Evolutionary conservation across 176 grass and related monocot genomes (phyloP).

Genomic region (Phragmites australis): DNA sequence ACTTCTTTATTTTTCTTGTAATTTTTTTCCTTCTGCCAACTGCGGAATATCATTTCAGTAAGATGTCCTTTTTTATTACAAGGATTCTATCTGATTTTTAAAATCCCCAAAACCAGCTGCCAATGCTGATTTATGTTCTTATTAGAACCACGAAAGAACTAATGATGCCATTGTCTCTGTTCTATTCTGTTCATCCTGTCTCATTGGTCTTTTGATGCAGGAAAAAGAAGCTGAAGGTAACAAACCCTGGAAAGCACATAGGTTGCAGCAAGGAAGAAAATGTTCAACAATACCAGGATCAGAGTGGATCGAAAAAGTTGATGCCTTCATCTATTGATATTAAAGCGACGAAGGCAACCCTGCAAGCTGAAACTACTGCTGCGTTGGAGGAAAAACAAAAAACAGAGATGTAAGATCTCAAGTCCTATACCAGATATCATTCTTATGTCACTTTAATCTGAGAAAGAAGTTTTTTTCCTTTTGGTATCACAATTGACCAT

Average conservation of each 20-base stretch:
- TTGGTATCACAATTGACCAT: background rate
- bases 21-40: slow-evolving; percentile 8
- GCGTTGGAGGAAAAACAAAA: slow-evolving; percentile 28
- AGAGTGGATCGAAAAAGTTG: slow-evolving; percentile 13
- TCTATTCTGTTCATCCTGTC: slow-evolving; percentile 17
- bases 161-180: background rate
- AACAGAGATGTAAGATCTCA: slow-evolving; percentile 13
- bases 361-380: slow-evolving; percentile 30
- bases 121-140: background rate
- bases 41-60: background rate
- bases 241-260: slow-evolving; percentile 3
- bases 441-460: background rate
- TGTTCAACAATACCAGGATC: background rate
- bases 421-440: background rate
- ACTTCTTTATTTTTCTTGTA: slow-evolving; percentile 32
- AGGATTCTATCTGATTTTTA: background rate
- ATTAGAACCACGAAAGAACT: background rate
- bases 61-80: background rate
- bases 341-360: slow-evolving; percentile 8
- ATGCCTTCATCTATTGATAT: background rate
- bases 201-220: slow-evolving; percentile 32
- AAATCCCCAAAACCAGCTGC: background rate
- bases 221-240: slow-evolving; percentile 36
- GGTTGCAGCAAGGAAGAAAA: slow-evolving; percentile 16
- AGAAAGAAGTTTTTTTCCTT: background rate